Conservation (phyloP, 139 green algal genomes). For the Chlamydomonas eustigma region DNA sequence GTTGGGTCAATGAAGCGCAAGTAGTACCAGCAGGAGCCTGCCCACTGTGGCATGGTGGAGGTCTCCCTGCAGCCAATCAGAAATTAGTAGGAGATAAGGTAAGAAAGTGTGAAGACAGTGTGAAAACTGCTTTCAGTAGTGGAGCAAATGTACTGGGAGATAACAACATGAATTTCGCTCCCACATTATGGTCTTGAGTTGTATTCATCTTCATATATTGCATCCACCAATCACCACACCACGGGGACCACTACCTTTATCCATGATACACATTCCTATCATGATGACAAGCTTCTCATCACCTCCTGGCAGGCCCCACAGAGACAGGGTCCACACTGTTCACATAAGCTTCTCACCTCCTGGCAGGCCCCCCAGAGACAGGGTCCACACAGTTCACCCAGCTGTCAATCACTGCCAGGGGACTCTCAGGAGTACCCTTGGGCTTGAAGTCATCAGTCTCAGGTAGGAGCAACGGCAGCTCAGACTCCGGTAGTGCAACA, state of each 20-base stretch:
- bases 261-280: no score
- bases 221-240: no score
- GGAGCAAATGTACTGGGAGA: no score
- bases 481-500: constrained; percentile 42
- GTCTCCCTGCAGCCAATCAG: constrained; percentile 86
- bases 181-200: no score
- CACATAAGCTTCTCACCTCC: constrained; percentile 32
- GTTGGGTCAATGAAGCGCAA: constrained; percentile 91
- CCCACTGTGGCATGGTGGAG: constrained; percentile 92
- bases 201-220: no score
- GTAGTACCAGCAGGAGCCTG: constrained; percentile 92
- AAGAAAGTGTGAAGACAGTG: no score
- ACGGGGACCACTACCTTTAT: no score
- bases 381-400: constrained; percentile 69
- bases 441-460: constrained; percentile 87
- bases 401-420: constrained; percentile 72
- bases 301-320: constrained; percentile 30
- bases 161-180: no score
- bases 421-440: constrained; percentile 75
- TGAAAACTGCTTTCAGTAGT: no score
- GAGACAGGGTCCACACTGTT: constrained; percentile 50
- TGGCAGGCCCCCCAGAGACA: constrained; percentile 31
- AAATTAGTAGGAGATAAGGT: no score
- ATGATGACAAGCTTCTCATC: no score
- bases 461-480: constrained; percentile 88